These are phyloP conservation scores for Fusarium sp. DNA, from an alignment of 2,329 filamentous ascomycete genomes.

Conservation along the genomic window DNA sequence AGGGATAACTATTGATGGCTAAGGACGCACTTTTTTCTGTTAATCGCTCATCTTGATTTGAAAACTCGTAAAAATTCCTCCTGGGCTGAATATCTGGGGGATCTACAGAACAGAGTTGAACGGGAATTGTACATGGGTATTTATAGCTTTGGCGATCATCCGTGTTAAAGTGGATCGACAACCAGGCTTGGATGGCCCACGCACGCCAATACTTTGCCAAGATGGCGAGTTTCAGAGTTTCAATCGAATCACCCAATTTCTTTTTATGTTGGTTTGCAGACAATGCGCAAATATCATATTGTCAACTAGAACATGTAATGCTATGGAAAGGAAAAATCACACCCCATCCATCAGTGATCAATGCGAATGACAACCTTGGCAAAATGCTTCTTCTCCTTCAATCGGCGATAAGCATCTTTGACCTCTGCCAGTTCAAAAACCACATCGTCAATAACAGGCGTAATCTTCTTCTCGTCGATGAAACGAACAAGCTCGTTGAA, in stretches of 20 bases:
- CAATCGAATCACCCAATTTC: not conserved
- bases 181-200: not conserved
- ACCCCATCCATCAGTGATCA: constrained; percentile 15
- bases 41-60: not conserved
- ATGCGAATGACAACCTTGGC: constrained; percentile 51
- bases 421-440: constrained; percentile 47
- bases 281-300: not conserved
- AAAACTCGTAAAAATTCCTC: not conserved
- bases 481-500: constrained; percentile 47
- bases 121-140: not conserved
- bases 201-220: not conserved
- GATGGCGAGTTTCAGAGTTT: not conserved
- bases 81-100: not conserved
- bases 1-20: not conserved
- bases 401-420: constrained; percentile 48
- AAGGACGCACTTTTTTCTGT: not conserved
- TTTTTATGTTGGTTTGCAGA: not conserved
- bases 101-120: not conserved
- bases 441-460: constrained; percentile 47
- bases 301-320: not conserved
- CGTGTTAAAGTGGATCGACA: not conserved
- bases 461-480: constrained; percentile 48
- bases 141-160: not conserved
- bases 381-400: constrained; percentile 52
- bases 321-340: not conserved